These are phyloP conservation scores for Psidium guajava DNA, from an alignment of 345 rosid genomes.

Conservation along the genomic window DNA sequence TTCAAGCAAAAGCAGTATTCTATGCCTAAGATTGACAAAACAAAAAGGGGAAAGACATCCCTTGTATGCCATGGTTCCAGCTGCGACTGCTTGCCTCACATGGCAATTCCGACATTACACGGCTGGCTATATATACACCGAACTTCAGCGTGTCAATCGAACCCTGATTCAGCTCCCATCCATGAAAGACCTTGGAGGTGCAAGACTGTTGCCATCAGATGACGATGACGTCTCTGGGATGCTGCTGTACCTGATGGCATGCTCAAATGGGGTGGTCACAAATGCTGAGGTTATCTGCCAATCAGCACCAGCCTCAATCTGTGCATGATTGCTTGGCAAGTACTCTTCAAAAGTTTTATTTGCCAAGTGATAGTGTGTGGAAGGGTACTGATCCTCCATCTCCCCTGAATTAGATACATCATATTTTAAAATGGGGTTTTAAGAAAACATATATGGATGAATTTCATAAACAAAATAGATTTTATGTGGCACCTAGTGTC, in stretches of 20 bases:
- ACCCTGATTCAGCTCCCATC: constrained; percentile 1
- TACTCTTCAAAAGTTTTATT: neutral
- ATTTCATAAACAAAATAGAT: neutral
- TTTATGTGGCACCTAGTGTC: constrained; percentile 32
- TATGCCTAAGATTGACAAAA: neutral
- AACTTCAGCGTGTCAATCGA: neutral
- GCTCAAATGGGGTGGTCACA: constrained; percentile 3
- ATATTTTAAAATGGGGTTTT: neutral
- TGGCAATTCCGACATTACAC: neutral
- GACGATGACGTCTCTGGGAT: constrained; percentile 27
- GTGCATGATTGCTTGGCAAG: neutral
- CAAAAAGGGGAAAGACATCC: constrained; percentile 22
- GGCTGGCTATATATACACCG: neutral
- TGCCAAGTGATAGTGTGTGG: constrained; percentile 4
- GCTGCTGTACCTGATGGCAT: constrained; percentile 11
- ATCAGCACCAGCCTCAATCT: neutral
- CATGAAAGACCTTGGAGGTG: constrained; percentile 16
- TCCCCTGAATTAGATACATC: constrained; percentile 16
- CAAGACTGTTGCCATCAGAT: constrained; percentile 23
- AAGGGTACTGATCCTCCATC: constrained; percentile 22
- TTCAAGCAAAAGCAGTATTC: neutral
- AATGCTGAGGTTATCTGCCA: constrained; percentile 13
- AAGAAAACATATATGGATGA: neutral
- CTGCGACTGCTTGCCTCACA: neutral
- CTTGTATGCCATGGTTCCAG: constrained; percentile 51